A percentile compares a stretch with the other conserved stretches of the same genome.
phyloP scores from a whole-genome alignment of 2,329 filamentous ascomycete genomes.

The Aspergillus jensenii region DNA sequence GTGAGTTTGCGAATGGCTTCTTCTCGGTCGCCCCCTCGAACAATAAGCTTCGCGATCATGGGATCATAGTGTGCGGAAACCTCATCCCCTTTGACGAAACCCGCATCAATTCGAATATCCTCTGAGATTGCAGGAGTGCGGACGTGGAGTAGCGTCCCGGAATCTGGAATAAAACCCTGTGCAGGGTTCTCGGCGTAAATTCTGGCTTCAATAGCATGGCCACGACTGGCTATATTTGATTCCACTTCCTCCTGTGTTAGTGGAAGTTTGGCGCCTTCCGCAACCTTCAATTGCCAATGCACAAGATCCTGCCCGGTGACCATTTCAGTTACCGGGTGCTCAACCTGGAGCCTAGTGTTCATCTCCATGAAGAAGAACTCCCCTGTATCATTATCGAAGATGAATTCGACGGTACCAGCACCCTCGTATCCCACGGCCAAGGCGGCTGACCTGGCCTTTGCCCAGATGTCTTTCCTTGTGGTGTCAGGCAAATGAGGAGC shows the following conservation, averaged over 20 bases:
- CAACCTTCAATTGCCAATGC: slow-evolving; percentile 91
- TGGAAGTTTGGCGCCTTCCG: slow-evolving; percentile 67
- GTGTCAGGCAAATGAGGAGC: slow-evolving; percentile 61
- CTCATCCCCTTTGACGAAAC: slow-evolving; percentile 86
- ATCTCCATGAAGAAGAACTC: slow-evolving; percentile 72
- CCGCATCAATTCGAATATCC: slow-evolving; percentile 86
- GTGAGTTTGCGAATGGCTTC: slow-evolving; percentile 81
- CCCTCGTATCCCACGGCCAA: slow-evolving; percentile 65
- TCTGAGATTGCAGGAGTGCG: slow-evolving; percentile 67
- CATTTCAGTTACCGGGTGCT: slow-evolving; percentile 90
- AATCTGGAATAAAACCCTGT: slow-evolving; percentile 89
- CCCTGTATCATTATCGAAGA: slow-evolving; percentile 66
- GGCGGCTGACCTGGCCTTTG: slow-evolving; percentile 63
- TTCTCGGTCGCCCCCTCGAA: slow-evolving; percentile 74
- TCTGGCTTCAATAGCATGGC: slow-evolving; percentile 89
- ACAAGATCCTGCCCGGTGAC: slow-evolving; percentile 78
- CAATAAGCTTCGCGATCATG: slow-evolving; percentile 98
- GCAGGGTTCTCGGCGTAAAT: slow-evolving; percentile 97
- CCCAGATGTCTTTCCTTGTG: slow-evolving; percentile 64
- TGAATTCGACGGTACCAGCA: slow-evolving; percentile 67
- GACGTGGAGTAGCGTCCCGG: slow-evolving; percentile 81
- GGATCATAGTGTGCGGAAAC: slow-evolving; percentile 95
- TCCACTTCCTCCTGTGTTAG: slow-evolving; percentile 66
- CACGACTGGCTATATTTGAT: slow-evolving; percentile 68
- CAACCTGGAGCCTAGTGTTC: slow-evolving; percentile 85